Conservation (phyloP, 805 yeast genomes). For the Geotrichum ghanense region DNA sequence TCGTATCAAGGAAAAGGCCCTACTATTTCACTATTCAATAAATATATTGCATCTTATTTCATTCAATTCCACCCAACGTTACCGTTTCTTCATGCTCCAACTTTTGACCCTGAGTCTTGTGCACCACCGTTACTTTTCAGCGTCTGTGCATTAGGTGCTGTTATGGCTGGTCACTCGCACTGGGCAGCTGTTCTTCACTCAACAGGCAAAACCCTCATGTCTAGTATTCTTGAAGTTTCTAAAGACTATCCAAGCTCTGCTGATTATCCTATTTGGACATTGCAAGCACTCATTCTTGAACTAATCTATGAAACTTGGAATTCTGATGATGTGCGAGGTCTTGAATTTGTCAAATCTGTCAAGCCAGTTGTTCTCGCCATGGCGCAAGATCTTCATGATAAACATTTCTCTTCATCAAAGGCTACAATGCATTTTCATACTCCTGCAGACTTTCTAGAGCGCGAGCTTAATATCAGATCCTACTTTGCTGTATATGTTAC, state of each 20-base stretch:
- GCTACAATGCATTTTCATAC: background rate
- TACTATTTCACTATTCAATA: constrained; percentile 20
- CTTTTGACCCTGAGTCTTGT: constrained; percentile 21
- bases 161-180: constrained; percentile 18
- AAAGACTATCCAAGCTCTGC: constrained; percentile 17
- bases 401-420: constrained; percentile 1
- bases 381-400: constrained; percentile 9
- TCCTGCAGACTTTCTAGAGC: constrained; percentile 13
- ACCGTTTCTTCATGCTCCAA: constrained; percentile 25
- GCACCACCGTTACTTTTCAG: constrained; percentile 24
- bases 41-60: constrained; percentile 24
- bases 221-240: constrained; percentile 17
- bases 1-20: constrained; percentile 15
- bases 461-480: constrained; percentile 21
- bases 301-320: constrained; percentile 20
- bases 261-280: constrained; percentile 21
- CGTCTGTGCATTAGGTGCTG: constrained; percentile 26
- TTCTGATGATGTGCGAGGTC: constrained; percentile 22
- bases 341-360: constrained; percentile 20
- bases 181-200: constrained; percentile 20
- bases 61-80: constrained; percentile 23
- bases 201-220: constrained; percentile 19
- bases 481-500: constrained; percentile 22
- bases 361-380: constrained; percentile 15
- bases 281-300: constrained; percentile 20